Evolutionary conservation across 2,329 filamentous ascomycete genomes (phyloP).

Genomic region (Emergomyces orientalis): DNA sequence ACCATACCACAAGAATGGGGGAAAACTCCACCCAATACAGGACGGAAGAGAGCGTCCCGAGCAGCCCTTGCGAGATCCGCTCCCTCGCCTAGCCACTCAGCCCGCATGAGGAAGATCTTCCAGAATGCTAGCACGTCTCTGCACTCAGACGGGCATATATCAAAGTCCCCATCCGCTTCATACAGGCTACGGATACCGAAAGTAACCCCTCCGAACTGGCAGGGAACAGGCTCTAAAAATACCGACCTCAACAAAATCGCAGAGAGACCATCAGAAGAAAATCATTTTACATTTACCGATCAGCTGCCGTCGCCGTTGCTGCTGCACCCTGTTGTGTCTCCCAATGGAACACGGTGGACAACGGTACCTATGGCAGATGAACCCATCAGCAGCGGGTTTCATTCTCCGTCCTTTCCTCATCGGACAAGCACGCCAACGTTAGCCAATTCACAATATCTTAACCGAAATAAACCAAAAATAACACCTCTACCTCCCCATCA

Average conservation of each 20-base stretch:
- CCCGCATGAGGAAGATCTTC: constrained; percentile 2
- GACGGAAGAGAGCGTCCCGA: not conserved
- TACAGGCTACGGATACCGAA: not conserved
- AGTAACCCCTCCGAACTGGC: not conserved
- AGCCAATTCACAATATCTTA: not conserved
- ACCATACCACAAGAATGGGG: not conserved
- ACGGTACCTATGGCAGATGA: constrained; percentile 3
- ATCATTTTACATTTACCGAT: not conserved
- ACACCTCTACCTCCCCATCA: not conserved
- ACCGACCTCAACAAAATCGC: not conserved
- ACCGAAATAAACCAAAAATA: not conserved
- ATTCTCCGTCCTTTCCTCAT: not conserved
- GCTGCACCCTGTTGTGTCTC: not conserved
- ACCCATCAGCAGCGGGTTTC: constrained; percentile 3
- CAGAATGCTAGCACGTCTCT: constrained; percentile 2
- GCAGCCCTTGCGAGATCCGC: not conserved
- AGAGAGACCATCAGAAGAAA: not conserved
- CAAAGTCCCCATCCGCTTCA: not conserved
- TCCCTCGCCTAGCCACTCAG: not conserved
- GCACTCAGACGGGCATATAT: not conserved
- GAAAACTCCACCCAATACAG: constrained; percentile 4
- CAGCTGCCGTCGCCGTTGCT: not conserved
- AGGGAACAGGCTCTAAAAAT: not conserved
- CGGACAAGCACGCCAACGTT: not conserved
- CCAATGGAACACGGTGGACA: constrained; percentile 5